Evolutionary conservation across 371 early-diverging fungal species (phyloP).

Genomic region (Coemansia sp.): DNA sequence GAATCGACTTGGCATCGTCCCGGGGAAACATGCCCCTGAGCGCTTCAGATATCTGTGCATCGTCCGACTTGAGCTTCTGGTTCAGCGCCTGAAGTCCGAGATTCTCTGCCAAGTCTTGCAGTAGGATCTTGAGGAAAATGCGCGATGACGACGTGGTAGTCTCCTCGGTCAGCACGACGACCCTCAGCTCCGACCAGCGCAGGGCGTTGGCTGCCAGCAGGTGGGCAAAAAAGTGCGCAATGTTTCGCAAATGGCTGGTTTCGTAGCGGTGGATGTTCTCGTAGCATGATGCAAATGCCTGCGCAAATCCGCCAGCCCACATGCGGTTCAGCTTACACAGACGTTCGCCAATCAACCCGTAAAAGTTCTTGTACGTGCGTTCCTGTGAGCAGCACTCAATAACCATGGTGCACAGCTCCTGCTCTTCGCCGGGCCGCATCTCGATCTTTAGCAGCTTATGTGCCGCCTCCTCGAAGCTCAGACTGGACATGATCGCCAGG

Average conservation of each 20-base stretch:
- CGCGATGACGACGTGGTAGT: slow-evolving; percentile 94
- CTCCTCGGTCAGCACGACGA: slow-evolving; percentile 84
- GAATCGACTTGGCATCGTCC: slow-evolving; percentile 81
- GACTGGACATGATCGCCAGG: slow-evolving; percentile 93
- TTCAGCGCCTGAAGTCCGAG: slow-evolving; percentile 81
- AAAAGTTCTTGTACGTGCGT: slow-evolving; percentile 90
- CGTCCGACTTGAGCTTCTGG: slow-evolving; percentile 62
- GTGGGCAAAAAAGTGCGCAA: slow-evolving; percentile 91
- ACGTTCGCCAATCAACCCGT: slow-evolving; percentile 92
- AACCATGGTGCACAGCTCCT: slow-evolving; percentile 93
- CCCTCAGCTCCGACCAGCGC: slow-evolving; percentile 79
- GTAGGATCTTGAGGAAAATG: slow-evolving; percentile 94
- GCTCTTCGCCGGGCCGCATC: slow-evolving; percentile 82
- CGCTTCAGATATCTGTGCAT: slow-evolving; percentile 61
- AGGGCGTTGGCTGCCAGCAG: slow-evolving; percentile 84
- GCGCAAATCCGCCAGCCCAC: slow-evolving; percentile 79
- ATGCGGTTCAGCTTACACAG: slow-evolving; percentile 80
- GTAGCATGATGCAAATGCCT: slow-evolving; percentile 80
- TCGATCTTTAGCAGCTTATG: slow-evolving; percentile 91
- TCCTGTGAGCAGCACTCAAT: slow-evolving; percentile 97
- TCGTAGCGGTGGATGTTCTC: slow-evolving; percentile 92
- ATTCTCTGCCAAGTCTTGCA: slow-evolving; percentile 85
- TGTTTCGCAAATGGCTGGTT: slow-evolving; percentile 90
- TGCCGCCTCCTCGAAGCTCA: slow-evolving; percentile 93
- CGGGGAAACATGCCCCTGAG: slow-evolving; percentile 89